These are phyloP conservation scores for Nemania abortiva DNA, from an alignment of 2,329 filamentous ascomycete genomes.

Conservation along the genomic window DNA sequence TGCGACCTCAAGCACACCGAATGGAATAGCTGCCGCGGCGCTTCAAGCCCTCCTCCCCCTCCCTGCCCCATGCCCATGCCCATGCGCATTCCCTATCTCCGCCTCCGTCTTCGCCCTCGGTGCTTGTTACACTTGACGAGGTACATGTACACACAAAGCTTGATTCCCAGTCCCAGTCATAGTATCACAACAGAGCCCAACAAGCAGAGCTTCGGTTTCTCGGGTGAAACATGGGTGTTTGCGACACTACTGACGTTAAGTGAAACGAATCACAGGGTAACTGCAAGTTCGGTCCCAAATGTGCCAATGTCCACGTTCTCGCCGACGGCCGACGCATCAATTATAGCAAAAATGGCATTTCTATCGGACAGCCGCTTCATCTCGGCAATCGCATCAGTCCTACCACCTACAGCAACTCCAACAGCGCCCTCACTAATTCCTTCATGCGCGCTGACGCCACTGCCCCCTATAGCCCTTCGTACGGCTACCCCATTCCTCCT, in stretches of 20 bases:
- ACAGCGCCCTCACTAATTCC: constrained; percentile 78
- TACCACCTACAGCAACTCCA: constrained; percentile 70
- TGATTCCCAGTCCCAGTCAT: neutral
- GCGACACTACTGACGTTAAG: constrained; percentile 38
- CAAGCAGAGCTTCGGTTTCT: neutral
- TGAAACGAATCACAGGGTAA: constrained; percentile 76
- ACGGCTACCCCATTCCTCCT: constrained; percentile 58
- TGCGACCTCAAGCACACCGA: constrained; percentile 43
- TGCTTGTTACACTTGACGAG: constrained; percentile 12
- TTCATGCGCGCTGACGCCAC: constrained; percentile 72
- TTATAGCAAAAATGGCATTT: constrained; percentile 77
- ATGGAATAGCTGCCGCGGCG: no score
- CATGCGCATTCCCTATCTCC: neutral
- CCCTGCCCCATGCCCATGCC: neutral
- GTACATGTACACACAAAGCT: neutral
- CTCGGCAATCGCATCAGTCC: constrained; percentile 76
- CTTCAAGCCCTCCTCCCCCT: neutral
- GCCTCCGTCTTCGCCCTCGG: constrained; percentile 2
- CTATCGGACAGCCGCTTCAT: constrained; percentile 69
- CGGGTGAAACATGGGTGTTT: constrained; percentile 6
- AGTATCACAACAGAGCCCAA: constrained; percentile 3
- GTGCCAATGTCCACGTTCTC: constrained; percentile 94
- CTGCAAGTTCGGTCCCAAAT: constrained; percentile 98
- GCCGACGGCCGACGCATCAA: constrained; percentile 95
- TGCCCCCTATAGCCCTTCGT: constrained; percentile 57